Evolutionary conservation across 345 rosid species (phyloP).

Genomic region (Rhodamnia rubescens): DNA sequence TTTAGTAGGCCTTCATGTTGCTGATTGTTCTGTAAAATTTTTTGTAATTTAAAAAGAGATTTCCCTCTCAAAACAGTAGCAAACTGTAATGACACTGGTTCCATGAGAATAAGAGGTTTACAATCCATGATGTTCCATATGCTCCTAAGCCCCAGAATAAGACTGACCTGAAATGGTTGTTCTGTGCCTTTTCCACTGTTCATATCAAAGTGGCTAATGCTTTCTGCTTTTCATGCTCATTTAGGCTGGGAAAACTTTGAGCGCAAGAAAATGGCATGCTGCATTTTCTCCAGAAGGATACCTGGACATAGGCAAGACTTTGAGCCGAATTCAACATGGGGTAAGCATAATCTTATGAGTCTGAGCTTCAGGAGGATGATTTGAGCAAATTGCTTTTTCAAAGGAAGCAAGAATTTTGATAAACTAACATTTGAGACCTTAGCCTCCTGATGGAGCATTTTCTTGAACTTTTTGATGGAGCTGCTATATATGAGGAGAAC

Average conservation of each 20-base stretch:
- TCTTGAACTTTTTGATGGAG: neutral
- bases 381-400: neutral
- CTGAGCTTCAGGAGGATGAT: neutral
- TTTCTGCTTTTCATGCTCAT: conserved; percentile 4
- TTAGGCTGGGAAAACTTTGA: conserved; percentile 96
- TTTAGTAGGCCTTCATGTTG: neutral
- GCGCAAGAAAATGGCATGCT: conserved; percentile 94
- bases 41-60: neutral
- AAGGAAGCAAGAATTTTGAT: neutral
- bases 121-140: neutral
- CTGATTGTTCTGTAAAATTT: neutral
- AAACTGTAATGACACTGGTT: neutral
- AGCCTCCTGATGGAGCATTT: neutral
- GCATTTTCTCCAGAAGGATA: conserved; percentile 71
- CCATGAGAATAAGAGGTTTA: neutral
- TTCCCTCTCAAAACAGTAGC: neutral
- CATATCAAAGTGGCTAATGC: neutral
- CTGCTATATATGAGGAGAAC: neutral
- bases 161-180: neutral
- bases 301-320: conserved; percentile 75
- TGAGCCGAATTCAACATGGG: conserved; percentile 74
- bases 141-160: neutral
- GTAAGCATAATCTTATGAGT: conserved; percentile 25
- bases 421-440: neutral
- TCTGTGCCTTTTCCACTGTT: neutral